Evolutionary conservation across 805 yeast species (phyloP).

Genomic region (Saccharomycopsis fermentans): DNA sequence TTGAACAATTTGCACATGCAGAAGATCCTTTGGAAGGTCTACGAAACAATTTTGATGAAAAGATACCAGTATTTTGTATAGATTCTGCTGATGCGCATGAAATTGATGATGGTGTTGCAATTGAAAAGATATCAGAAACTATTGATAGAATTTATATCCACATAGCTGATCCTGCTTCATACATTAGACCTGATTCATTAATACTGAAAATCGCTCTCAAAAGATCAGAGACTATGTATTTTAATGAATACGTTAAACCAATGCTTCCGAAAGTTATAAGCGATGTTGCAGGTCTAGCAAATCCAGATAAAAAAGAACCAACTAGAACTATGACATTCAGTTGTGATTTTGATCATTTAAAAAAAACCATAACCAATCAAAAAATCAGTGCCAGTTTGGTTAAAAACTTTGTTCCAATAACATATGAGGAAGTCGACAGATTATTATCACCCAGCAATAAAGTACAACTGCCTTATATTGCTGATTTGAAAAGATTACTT

Average conservation of each 20-base stretch:
- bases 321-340: constrained; percentile 43
- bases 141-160: constrained; percentile 49
- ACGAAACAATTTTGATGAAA: constrained; percentile 32
- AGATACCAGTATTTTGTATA: constrained; percentile 63
- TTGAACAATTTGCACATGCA: constrained; percentile 3
- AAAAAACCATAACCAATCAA: constrained; percentile 18
- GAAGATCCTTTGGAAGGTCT: constrained; percentile 18
- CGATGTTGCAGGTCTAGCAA: constrained; percentile 42
- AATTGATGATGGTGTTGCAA: constrained; percentile 86
- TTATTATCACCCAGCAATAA: constrained; percentile 29
- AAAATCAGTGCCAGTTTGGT: constrained; percentile 34
- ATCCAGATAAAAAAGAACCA: constrained; percentile 22
- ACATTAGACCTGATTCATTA: constrained; percentile 28
- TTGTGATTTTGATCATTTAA: constrained; percentile 24
- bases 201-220: constrained; percentile 44
- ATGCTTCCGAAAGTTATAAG: constrained; percentile 61
- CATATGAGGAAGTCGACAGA: constrained; percentile 55
- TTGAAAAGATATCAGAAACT: constrained; percentile 27
- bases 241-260: constrained; percentile 53
- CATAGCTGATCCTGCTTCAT: constrained; percentile 82
- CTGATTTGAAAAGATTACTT: constrained; percentile 30
- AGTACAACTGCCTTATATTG: constrained; percentile 2
- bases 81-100: constrained; percentile 77
- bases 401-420: constrained; percentile 38
- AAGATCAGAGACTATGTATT: constrained; percentile 58